Evolutionary conservation across 2,329 filamentous ascomycete species (phyloP).

Genomic region (Fonsecaea nubica): DNA sequence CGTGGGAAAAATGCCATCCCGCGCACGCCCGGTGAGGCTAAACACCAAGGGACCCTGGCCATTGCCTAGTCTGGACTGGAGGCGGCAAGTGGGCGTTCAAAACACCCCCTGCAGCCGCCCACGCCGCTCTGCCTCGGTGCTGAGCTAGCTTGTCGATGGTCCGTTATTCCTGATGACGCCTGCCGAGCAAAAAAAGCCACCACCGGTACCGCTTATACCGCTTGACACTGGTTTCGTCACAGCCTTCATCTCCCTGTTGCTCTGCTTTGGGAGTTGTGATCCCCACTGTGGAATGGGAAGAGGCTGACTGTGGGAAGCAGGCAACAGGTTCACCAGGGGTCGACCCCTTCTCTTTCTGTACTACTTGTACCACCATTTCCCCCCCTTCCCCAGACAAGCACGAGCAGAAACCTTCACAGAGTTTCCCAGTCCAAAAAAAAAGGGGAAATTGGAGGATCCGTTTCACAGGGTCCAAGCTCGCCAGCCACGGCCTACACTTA

Average conservation of each 20-base stretch:
- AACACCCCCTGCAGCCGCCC: conserved; percentile 4
- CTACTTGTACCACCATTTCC: not conserved
- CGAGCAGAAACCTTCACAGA: not conserved
- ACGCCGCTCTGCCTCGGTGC: not conserved
- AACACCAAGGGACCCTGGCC: not conserved
- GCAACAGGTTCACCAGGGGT: not conserved
- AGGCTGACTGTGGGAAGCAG: not conserved
- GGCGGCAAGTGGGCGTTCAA: not conserved
- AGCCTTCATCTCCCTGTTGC: not conserved
- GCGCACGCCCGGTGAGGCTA: not conserved
- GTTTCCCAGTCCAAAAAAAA: not conserved
- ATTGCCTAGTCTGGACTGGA: not conserved
- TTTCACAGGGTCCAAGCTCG: not conserved
- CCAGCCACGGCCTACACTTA: not conserved
- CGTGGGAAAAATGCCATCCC: conserved; percentile 1
- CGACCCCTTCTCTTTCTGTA: not conserved
- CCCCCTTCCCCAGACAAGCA: not conserved
- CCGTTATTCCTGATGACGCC: conserved; percentile 13
- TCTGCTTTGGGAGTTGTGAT: not conserved
- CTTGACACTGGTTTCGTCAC: conserved; percentile 8
- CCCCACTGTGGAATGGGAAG: not conserved
- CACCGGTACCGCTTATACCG: not conserved
- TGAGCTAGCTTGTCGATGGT: not conserved
- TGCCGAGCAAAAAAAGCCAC: conserved; percentile 6
- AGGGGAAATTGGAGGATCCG: not conserved